Evolutionary conservation across 2,329 filamentous ascomycete genomes (phyloP).

Genomic region (Phaeoacremonium minimum): DNA sequence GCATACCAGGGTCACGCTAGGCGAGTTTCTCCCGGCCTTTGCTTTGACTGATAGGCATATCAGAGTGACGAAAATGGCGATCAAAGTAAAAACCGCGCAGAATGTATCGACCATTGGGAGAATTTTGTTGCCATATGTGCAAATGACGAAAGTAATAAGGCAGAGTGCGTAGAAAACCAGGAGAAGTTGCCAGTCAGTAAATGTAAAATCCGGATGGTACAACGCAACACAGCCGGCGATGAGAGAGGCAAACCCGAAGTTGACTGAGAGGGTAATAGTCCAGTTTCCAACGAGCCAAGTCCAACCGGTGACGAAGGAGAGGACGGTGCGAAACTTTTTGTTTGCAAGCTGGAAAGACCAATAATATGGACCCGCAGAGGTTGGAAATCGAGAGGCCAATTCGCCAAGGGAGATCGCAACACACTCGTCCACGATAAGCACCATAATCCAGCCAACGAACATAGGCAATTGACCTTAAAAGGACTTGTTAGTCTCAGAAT

Average conservation of each 20-base stretch:
- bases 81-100: constrained; percentile 49
- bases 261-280: constrained; percentile 48
- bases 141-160: constrained; percentile 48
- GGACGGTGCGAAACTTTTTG: constrained; percentile 31
- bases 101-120: constrained; percentile 56
- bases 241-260: constrained; percentile 51
- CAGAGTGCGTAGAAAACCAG: constrained; percentile 60
- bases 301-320: constrained; percentile 50
- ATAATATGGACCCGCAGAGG: constrained; percentile 48
- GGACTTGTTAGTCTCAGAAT: not conserved
- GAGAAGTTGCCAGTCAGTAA: constrained; percentile 53
- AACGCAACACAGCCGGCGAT: constrained; percentile 47
- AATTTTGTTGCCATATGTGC: constrained; percentile 51
- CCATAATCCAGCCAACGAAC: constrained; percentile 52
- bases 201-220: constrained; percentile 47
- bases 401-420: constrained; percentile 46
- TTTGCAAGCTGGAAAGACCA: constrained; percentile 46
- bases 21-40: constrained; percentile 45
- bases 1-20: constrained; percentile 39
- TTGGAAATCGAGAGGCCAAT: constrained; percentile 46
- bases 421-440: constrained; percentile 47
- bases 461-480: constrained; percentile 45
- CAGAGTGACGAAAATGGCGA: constrained; percentile 53
- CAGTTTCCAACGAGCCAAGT: constrained; percentile 48
- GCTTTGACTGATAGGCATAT: constrained; percentile 52